Base-by-base conservation (phyloP, 768 basidiomycete genomes). In the Trametes villosa region DNA sequence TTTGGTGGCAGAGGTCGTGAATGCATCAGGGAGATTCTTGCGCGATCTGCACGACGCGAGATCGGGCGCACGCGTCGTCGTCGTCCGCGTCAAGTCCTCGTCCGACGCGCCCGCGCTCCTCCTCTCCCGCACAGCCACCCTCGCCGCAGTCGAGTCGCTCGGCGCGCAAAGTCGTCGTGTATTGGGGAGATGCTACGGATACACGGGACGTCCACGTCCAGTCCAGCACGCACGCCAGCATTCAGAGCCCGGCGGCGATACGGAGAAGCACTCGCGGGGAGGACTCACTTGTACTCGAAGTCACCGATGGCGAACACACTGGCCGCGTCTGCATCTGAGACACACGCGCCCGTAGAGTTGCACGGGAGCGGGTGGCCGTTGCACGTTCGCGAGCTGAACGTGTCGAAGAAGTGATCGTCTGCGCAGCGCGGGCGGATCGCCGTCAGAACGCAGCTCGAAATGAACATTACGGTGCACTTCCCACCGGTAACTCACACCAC, bases 351-450 rank as follows among this genome's bases (percentile, higher is more conserved):
- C 4, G 68, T 73, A 11, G 71, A 62, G 57, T 81, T 83, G 59
- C 81, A 83, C 0, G 81, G 81, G 17, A 83, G 68, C 0, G 75
- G 68, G 54, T 79, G 79, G 2, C 76, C 77, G 54, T 79, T 68
- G 61, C 81, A 83, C 1, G 79, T 81, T 46, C 81, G 70, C 4
- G 82, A 79, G 18, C 72, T 77, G 67, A 83, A 80, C n/a, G 78
- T 78, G 65, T 83, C 81, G 65, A 83, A 83, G 71, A 77, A 83
- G 57, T 81, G 82, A 56, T 83, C 79, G 60, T 80, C 78, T 79
- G 58, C 13, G n/a, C n/a, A n/a, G n/a, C n/a, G n/a, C n/a, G 31
- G 13, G 9, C 18, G 17, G 30, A 49, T 44, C 38, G n/a, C 31
- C 12, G 57, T 49, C 42, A 55, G 34, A 22, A 34, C 31, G 50